A percentile compares a stretch with the other conserved stretches of the same genome.
These are phyloP conservation scores for Phaeosphaeriaceae sp. DNA, from an alignment of 2,329 filamentous ascomycete genomes.

Conservation along the genomic window DNA sequence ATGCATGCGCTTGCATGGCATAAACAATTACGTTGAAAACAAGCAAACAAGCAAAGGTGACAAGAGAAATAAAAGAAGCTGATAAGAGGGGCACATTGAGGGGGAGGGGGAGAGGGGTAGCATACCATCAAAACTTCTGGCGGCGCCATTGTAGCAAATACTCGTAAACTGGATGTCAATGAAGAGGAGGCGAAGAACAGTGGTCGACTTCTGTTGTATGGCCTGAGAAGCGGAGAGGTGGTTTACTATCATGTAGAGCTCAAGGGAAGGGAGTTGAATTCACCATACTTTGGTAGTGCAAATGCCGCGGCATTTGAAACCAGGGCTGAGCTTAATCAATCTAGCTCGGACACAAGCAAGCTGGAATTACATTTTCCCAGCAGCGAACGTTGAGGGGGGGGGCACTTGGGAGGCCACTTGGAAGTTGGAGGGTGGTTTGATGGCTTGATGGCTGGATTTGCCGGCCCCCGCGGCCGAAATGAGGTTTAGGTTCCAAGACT, in stretches of 20 bases:
- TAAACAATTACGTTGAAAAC: constrained; percentile 7
- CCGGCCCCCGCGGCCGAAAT: constrained; percentile 40
- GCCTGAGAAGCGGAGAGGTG: constrained; percentile 1
- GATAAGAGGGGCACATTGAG: not conserved
- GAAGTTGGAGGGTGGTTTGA: too few relatives aligned
- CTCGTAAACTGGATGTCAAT: not conserved
- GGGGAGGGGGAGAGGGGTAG: constrained; percentile 26
- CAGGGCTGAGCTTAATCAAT: constrained; percentile 1
- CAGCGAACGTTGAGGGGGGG: constrained; percentile 38
- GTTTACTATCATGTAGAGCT: constrained; percentile 5
- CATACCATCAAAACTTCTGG: constrained; percentile 57
- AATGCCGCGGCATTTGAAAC: constrained; percentile 30
- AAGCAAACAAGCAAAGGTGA: constrained; percentile 2
- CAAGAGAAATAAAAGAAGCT: constrained; percentile 8
- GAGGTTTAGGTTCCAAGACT: constrained; percentile 14
- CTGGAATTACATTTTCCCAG: constrained; percentile 10
- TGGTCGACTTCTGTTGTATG: constrained; percentile 5
- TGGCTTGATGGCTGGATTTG: constrained; percentile 26
- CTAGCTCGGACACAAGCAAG: not conserved
- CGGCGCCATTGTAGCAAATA: constrained; percentile 52
- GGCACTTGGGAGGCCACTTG: constrained; percentile 23
- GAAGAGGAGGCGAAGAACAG: constrained; percentile 7
- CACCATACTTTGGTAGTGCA: constrained; percentile 6
- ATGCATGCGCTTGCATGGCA: constrained; percentile 14
- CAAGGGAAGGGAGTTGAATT: constrained; percentile 11